These are phyloP conservation scores for Gloeopeniophorella convolvens DNA, from an alignment of 768 basidiomycete genomes.

Conservation along the genomic window DNA sequence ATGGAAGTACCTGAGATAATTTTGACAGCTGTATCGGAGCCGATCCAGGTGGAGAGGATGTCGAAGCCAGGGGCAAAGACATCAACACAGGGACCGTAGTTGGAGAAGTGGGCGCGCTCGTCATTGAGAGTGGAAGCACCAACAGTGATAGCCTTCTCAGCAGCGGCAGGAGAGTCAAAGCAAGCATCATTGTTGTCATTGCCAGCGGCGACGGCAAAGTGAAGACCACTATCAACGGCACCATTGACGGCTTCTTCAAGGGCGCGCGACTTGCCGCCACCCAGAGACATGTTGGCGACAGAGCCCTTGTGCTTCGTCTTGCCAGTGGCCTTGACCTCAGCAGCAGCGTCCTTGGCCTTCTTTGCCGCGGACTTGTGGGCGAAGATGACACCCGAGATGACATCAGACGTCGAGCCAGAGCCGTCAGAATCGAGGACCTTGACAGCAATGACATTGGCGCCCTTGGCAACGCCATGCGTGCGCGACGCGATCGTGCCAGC, in stretches of 20 bases:
- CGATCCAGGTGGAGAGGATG: conserved; percentile 13
- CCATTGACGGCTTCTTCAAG: conserved; percentile 80
- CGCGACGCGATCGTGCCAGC: too few relatives aligned
- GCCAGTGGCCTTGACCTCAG: too few relatives aligned
- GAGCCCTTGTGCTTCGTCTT: too few relatives aligned
- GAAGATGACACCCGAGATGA: too few relatives aligned
- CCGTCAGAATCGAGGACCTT: conserved; percentile 93
- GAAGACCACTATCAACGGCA: conserved; percentile 77
- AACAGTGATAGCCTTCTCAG: conserved; percentile 17
- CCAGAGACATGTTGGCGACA: too few relatives aligned
- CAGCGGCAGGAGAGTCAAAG: conserved; percentile 17
- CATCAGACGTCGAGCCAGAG: conserved; percentile 89
- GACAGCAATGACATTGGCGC: conserved; percentile 79
- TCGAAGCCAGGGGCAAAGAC: conserved; percentile 20
- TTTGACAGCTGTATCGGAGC: not conserved
- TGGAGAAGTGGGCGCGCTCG: conserved; percentile 20
- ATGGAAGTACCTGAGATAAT: conserved; percentile 2
- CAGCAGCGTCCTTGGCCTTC: too few relatives aligned
- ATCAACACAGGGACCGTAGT: conserved; percentile 20
- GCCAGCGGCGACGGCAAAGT: conserved; percentile 56
- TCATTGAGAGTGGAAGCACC: too few relatives aligned
- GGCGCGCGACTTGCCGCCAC: conserved; percentile 80
- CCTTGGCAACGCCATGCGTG: too few relatives aligned
- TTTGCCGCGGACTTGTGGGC: too few relatives aligned
- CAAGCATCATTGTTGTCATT: conserved; percentile 16